phyloP scores from a whole-genome alignment of 2,329 filamentous ascomycete genomes.

The Zelopaecilomyces penicillatus region DNA sequence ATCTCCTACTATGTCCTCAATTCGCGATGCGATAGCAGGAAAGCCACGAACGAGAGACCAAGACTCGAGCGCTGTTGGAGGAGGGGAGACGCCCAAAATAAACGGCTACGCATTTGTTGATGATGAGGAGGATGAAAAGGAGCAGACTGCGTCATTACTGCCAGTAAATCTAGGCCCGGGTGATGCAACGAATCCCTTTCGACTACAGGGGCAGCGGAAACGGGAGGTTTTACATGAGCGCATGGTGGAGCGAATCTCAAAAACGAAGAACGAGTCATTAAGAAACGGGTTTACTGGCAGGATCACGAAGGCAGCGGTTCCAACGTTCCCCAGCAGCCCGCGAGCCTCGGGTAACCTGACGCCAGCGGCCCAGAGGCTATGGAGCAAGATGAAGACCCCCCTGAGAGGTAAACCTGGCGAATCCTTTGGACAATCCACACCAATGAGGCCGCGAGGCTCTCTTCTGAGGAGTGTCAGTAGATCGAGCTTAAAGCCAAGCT shows the following conservation, averaged over 20 bases:
- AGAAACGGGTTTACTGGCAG: conserved; percentile 53
- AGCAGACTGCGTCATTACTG: conserved; percentile 21
- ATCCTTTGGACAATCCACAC: conserved; percentile 29
- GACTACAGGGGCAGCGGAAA: conserved; percentile 62
- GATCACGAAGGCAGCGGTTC: conserved; percentile 52
- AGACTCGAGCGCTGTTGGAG: conserved; percentile 47
- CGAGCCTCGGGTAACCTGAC: conserved; percentile 52
- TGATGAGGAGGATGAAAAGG: conserved; percentile 55
- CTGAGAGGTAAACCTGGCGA: conserved; percentile 22
- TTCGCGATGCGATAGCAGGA: conserved; percentile 77
- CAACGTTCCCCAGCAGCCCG: conserved; percentile 61
- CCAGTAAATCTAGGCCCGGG: conserved; percentile 50
- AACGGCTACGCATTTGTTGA: conserved; percentile 95
- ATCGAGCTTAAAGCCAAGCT: conserved; percentile 15
- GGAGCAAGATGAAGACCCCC: conserved; percentile 50
- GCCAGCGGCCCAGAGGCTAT: conserved; percentile 63
- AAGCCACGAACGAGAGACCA: conserved; percentile 53
- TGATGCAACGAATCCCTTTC: conserved; percentile 69
- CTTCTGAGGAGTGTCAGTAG: conserved; percentile 27
- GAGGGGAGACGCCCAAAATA: conserved; percentile 76
- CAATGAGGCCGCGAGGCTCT: conserved; percentile 30
- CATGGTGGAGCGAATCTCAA: conserved; percentile 76
- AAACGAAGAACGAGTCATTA: conserved; percentile 57
- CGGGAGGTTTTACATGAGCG: conserved; percentile 76
- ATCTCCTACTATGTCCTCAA: conserved; percentile 76